Base-by-base conservation (phyloP, 129 eudicot genomes). In the Chrysanthemum makinoi region DNA sequence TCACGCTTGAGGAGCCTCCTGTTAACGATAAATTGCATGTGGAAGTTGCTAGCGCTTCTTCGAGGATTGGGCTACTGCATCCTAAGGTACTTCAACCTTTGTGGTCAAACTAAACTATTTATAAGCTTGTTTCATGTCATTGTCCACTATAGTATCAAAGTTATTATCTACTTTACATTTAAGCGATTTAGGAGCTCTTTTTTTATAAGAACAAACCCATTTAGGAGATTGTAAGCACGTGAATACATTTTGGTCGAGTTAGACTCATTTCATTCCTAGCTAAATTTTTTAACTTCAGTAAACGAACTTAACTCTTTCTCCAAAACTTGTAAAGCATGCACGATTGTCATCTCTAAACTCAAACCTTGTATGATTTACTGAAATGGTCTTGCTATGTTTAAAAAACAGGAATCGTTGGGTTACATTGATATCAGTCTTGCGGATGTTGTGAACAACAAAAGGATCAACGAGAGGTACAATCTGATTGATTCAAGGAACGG, bases 401-500 rank as follows among this genome's bases (percentile, higher is more conserved):
- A 20, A 66, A 63, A 80, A 51, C 80, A 93, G 98, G 98, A 93
- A 76, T 75, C 92, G 4, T 69, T 93, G 86, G 98, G 98, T 10
- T 86, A 93, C 65, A 62, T 87, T 18, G 89, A 89, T 61, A 93
- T 93, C 56, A 87, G 65, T 72, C 85, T 93, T 17, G 81, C 80
- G 28, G 98, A 93, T 70, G 98, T 93, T 35, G 86, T 93, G 46
- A 61, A 72, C 81, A 93, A 93, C 85, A 87, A 73, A 53, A 85
- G 96, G 82, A 93, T 89, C 80, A 93, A 93, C 8, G 98, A 93
- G 74, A 93, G 72, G 76, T 87, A 80, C 79, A 86, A 93, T 75
- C 96, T 93, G 16, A 93, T 93, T 22, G 96, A 93, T 75, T 93
- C 98, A 5, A 93, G 78, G 88, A 89, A 93, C 30, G 98, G 98